A percentile compares a stretch with the other conserved stretches of the same genome.
Conservation (phyloP, 148 eudicot genomes). For the Vaccinium corymbosum region DNA sequence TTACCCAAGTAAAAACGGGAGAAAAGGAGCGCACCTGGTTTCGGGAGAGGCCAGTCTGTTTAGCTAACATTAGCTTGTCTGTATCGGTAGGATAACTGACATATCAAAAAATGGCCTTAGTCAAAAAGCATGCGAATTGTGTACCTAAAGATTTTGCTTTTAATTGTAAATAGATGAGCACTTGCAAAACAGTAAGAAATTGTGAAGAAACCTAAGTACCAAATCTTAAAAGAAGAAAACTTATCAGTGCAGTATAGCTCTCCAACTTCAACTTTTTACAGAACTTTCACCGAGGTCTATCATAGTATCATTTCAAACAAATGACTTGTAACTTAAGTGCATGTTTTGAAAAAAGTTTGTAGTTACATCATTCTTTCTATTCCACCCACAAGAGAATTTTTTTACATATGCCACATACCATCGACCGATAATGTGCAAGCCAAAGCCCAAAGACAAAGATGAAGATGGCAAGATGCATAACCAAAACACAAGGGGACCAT, state of each 20-base stretch:
- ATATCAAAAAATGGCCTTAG: neutral
- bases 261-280: neutral
- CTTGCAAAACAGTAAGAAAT: neutral
- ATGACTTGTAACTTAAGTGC: neutral
- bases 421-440: neutral
- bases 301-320: neutral
- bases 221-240: neutral
- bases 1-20: neutral
- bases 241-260: neutral
- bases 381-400: neutral
- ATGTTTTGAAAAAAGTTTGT: neutral
- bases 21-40: constrained; percentile 51
- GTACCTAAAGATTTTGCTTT: neutral
- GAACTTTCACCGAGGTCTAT: neutral
- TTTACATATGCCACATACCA: neutral
- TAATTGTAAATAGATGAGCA: neutral
- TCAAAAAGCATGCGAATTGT: neutral
- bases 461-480: neutral
- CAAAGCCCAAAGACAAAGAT: neutral
- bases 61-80: constrained; percentile 79
- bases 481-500: no score
- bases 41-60: constrained; percentile 77
- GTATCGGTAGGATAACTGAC: constrained; percentile 80
- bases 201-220: neutral
- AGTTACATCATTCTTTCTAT: neutral